Conservation (phyloP, 257 asterid species). For the Nicotiana tabacum region DNA sequence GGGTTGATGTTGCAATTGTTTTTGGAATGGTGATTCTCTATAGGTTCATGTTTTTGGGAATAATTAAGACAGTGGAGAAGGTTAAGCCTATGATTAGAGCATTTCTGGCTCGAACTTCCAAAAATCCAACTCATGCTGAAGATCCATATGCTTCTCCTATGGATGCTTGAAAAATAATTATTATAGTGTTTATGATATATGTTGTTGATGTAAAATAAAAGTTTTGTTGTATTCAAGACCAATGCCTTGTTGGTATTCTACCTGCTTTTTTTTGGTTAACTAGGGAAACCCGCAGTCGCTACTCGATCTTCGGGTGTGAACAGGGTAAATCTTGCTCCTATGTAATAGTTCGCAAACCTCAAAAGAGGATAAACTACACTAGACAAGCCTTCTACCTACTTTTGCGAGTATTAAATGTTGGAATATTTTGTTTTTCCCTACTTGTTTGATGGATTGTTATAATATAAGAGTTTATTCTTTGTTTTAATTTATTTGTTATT, state of each 20-base stretch:
- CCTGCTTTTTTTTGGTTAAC: no score
- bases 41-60: conserved; percentile 35
- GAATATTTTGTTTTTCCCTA: neutral
- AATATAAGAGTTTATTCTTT: neutral
- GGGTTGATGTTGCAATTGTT: conserved; percentile 44
- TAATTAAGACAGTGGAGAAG: conserved; percentile 29
- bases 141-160: neutral
- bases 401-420: neutral
- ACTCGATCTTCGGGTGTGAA: no score
- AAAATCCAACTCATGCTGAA: conserved; percentile 7
- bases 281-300: no score
- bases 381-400: no score
- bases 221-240: neutral
- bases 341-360: no score
- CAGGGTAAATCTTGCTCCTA: fast-evolving
- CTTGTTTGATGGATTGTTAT: neutral
- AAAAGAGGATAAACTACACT: fast-evolving
- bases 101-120: neutral
- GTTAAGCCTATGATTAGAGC: conserved; percentile 25
- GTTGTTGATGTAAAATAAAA: neutral
- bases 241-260: neutral
- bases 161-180: neutral
- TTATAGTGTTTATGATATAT: neutral
- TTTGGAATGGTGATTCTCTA: conserved; percentile 45
- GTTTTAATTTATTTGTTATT: no score